Conservation (phyloP, 2,329 filamentous ascomycete genomes). For the Trichoderma gracile region DNA sequence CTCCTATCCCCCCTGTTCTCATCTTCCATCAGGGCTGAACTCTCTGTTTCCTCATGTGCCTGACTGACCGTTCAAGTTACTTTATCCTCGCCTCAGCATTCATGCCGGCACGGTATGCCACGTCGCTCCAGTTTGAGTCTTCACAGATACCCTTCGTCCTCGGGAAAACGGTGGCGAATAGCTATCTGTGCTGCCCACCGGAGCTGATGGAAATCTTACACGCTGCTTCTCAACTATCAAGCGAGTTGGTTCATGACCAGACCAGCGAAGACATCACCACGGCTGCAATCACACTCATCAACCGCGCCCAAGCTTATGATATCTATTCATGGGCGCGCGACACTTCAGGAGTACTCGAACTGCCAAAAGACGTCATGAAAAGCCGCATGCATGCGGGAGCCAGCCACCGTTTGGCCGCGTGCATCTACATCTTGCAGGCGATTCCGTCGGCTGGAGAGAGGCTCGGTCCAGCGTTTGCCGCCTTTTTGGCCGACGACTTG, state of each 20-base stretch:
- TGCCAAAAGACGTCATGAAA: slow-evolving; percentile 39
- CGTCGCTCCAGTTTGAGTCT: slow-evolving; percentile 40
- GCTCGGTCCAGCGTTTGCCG: slow-evolving; percentile 30
- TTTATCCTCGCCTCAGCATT: slow-evolving; percentile 50
- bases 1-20: not conserved
- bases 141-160: slow-evolving; percentile 43
- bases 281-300: slow-evolving; percentile 39
- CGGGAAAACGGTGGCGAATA: slow-evolving; percentile 45
- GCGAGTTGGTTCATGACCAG: slow-evolving; percentile 32
- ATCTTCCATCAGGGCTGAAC: too few relatives aligned
- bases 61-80: slow-evolving; percentile 37
- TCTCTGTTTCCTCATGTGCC: not conserved
- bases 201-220: slow-evolving; percentile 48
- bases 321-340: slow-evolving; percentile 45
- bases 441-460: slow-evolving; percentile 36
- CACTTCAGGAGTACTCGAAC: slow-evolving; percentile 39
- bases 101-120: slow-evolving; percentile 38
- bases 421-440: slow-evolving; percentile 49
- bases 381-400: slow-evolving; percentile 45
- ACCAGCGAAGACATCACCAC: slow-evolving; percentile 37
- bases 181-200: slow-evolving; percentile 51
- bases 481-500: slow-evolving; percentile 47
- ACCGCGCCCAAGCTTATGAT: slow-evolving; percentile 44
- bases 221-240: slow-evolving; percentile 45
- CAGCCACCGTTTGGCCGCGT: slow-evolving; percentile 47